Evolutionary conservation across 2,329 filamentous ascomycete genomes (phyloP), one percentile per base, ranked within the genome.

Genomic region (Emmonsiellopsis sp.): DNA sequence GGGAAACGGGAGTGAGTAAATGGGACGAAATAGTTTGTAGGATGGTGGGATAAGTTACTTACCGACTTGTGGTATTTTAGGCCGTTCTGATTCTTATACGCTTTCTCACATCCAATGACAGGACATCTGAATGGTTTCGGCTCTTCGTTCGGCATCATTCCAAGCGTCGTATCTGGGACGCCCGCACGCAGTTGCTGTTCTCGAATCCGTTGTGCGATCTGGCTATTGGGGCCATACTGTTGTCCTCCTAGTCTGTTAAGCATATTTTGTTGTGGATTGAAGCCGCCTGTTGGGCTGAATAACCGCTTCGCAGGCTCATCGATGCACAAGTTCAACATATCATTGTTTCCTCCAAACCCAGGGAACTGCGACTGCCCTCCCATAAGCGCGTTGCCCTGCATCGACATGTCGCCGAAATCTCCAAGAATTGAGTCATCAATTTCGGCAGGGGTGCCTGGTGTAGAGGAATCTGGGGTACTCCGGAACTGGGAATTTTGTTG

Each of bases 81-180:
- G 49, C 93, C 93, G 62, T 98, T 98, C 69, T 97, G 93, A 70
- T 98, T 98, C 79, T 98, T 98, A 76, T 98, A 98, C 0, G 93
- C 92, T 77, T 98, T 98, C 71, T 97, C 93, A 65, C 93, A 98
- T 5, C 93, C 93, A 68, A 98, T 95, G 49, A 98, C 93, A 1
- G 93, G 93, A 65, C 93, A 98, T 68, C 91, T 88, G 78, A 95
- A 98, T 0, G 93, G 93, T 73, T 97, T 98, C 64, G 94, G 89
- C 68, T 98, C 92, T 67, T 97, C 92, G 13, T 86, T 86, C 55
- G 81, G 78, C 65, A 71, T 68, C 55, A 74, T 63, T 31, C 69
- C 67, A 13, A 61, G 61, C 31, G 68, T 71, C 36, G 71, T 74
- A 58, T 77, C 74, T 32, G 74, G 73, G 39, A 77, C 71, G 33